Conservation (phyloP, 2,329 filamentous ascomycete genomes). For the Phyllosticta citribraziliensis region DNA sequence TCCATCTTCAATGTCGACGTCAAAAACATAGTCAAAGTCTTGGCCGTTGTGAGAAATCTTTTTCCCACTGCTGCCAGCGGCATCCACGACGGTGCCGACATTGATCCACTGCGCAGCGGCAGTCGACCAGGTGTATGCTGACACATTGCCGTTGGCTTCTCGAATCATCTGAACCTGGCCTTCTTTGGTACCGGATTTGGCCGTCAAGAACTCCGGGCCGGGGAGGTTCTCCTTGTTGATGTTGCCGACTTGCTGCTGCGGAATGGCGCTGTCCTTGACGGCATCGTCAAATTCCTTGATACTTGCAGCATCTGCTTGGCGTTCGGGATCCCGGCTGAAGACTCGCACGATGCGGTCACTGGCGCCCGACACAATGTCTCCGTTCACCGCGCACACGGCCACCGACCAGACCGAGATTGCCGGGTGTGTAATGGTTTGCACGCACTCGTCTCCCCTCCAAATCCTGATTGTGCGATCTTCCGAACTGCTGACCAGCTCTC, state of each 20-base stretch:
- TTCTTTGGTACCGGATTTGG: slow-evolving; percentile 84
- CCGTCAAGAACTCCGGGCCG: slow-evolving; percentile 73
- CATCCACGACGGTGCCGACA: slow-evolving; percentile 89
- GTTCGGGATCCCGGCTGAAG: slow-evolving; percentile 64
- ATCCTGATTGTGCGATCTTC: slow-evolving; percentile 90
- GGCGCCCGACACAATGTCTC: slow-evolving; percentile 87
- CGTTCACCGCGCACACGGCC: slow-evolving; percentile 68
- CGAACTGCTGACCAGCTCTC: slow-evolving; percentile 81
- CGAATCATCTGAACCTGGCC: slow-evolving; percentile 90
- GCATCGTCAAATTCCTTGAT: slow-evolving; percentile 70
- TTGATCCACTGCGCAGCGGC: slow-evolving; percentile 62
- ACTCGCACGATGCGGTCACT: slow-evolving; percentile 80
- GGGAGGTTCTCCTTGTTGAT: slow-evolving; percentile 90
- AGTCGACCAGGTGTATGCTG: slow-evolving; percentile 79
- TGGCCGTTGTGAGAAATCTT: slow-evolving; percentile 62
- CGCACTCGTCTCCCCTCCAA: slow-evolving; percentile 73
- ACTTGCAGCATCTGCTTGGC: slow-evolving; percentile 58
- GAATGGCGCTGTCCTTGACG: slow-evolving; percentile 75
- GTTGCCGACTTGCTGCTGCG: slow-evolving; percentile 64
- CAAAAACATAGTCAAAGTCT: slow-evolving; percentile 93
- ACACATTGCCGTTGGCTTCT: slow-evolving; percentile 70
- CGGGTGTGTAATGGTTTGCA: slow-evolving; percentile 94
- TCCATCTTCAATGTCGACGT: slow-evolving; percentile 91
- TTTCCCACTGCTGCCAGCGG: slow-evolving; percentile 66
- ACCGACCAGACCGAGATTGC: slow-evolving; percentile 95